Evolutionary conservation across 306 rosid species (phyloP).

Genomic region (Casuarina glauca): DNA sequence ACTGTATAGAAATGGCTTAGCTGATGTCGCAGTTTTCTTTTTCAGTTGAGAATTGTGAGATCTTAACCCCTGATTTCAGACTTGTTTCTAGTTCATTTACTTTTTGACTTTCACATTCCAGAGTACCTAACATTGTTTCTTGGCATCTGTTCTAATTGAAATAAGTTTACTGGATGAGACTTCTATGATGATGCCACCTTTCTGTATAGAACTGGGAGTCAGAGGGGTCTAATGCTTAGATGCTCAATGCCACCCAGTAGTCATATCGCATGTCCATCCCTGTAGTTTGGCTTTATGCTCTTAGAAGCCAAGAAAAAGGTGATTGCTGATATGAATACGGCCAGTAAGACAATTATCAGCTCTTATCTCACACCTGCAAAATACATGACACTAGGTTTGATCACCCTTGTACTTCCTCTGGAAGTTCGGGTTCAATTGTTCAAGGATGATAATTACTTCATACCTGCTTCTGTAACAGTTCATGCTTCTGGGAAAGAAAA

Average conservation of each 20-base stretch:
- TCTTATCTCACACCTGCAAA: background rate
- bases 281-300: background rate
- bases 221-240: background rate
- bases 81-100: background rate
- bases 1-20: background rate
- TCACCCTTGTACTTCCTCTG: background rate
- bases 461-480: conserved; percentile 14
- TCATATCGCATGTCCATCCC: background rate
- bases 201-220: background rate
- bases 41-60: background rate
- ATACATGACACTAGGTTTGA: background rate
- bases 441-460: conserved; percentile 12
- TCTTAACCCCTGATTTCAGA: background rate
- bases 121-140: background rate
- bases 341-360: background rate
- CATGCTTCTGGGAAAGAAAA: background rate
- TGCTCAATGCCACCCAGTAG: background rate
- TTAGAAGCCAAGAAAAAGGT: background rate
- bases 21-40: background rate
- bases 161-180: background rate
- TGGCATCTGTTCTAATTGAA: conserved; percentile 1
- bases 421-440: conserved; percentile 10
- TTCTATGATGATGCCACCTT: background rate
- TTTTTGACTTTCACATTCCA: background rate
- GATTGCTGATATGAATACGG: background rate